These are phyloP conservation scores for Mycena floridula DNA, from an alignment of 768 basidiomycete species.

Conservation along the genomic window DNA sequence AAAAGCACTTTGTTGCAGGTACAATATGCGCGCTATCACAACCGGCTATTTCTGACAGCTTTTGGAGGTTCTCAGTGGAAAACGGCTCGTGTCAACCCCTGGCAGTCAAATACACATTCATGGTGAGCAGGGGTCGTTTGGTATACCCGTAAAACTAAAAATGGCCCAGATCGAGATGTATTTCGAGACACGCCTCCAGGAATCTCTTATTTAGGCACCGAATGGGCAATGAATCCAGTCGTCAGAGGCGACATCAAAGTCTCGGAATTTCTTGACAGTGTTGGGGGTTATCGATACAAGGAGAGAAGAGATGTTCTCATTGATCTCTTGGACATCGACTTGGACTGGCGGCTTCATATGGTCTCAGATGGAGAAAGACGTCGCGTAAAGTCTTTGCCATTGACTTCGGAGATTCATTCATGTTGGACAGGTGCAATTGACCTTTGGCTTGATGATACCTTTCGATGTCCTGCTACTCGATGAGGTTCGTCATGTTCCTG, in stretches of 20 bases:
- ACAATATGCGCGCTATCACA: too few species aligned
- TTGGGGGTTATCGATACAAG: conserved; percentile 94
- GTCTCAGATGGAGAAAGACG: conserved; percentile 97
- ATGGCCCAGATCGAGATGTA: conserved; percentile 82
- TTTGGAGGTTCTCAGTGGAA: conserved; percentile 94
- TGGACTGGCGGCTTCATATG: conserved; percentile 94
- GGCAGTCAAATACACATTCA: too few species aligned
- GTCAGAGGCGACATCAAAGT: conserved; percentile 91
- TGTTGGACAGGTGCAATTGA: conserved; percentile 68
- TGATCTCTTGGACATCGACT: conserved; percentile 89
- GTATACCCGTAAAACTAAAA: too few species aligned
- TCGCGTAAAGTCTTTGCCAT: too few species aligned
- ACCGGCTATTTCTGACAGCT: too few species aligned
- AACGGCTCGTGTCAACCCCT: conserved; percentile 65
- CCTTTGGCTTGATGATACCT: conserved; percentile 90
- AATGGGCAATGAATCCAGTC: conserved; percentile 98
- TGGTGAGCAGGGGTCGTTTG: too few species aligned
- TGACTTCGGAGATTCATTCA: too few species aligned
- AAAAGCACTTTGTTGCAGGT: conserved; percentile 70
- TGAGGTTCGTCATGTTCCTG: conserved; percentile 50
- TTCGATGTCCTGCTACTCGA: conserved; percentile 94
- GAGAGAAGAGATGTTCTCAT: conserved; percentile 80
- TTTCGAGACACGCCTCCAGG: conserved; percentile 80
- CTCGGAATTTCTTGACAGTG: conserved; percentile 91
- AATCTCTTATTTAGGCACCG: conserved; percentile 86